Evolutionary conservation across 2,329 filamentous ascomycete species (phyloP), one percentile per base, ranked within the genome.

Genomic region (Phoma sp.): DNA sequence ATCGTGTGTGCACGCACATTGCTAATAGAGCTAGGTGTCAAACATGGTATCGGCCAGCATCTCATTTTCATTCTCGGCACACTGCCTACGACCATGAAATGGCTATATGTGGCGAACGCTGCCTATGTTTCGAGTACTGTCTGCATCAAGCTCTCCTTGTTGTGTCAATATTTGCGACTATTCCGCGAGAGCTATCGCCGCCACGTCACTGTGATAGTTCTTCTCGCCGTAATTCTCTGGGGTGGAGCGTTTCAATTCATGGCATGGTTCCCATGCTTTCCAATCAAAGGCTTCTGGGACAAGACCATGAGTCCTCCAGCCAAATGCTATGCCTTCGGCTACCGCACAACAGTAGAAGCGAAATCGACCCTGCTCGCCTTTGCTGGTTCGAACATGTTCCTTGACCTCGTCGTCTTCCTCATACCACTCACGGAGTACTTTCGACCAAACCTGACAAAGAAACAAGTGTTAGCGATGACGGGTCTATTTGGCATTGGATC

Each of bases 161-260:
- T 74, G 2, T 57, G 63, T 17, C 72, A 74, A 46, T 74, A 74
- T 33, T 54, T 72, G 14, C 58, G 71, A 25, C 30, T 74, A 0
- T 74, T 72, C 53, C 53, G 36, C 6, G 33, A 56, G 4, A 60
- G 62, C 3, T 30, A 36, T 4, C 56, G 60, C 11, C 66, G 64
- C 15, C 53, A 23, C 14, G 20, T 60, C 7, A 64, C 59, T 18
- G 26, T 58, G 7, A 36, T 55, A 2, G 42, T 71, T 0, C 38
- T 67, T 2, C 48, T 40, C 1, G 0, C 69, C 4, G 60, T 69
- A 12, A 33, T 40, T 10, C 15, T 59, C 14, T 74, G 69, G 68
- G 66, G 68, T 7, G 15, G 57, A 6, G 54, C 51, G 1, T 70
- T 66, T 46, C 57, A 51, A n/a, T 67, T 70, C 42, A 53, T 74